Base-by-base conservation (phyloP, 73 alveolate genomes). In the Uronychia binucleata region DNA sequence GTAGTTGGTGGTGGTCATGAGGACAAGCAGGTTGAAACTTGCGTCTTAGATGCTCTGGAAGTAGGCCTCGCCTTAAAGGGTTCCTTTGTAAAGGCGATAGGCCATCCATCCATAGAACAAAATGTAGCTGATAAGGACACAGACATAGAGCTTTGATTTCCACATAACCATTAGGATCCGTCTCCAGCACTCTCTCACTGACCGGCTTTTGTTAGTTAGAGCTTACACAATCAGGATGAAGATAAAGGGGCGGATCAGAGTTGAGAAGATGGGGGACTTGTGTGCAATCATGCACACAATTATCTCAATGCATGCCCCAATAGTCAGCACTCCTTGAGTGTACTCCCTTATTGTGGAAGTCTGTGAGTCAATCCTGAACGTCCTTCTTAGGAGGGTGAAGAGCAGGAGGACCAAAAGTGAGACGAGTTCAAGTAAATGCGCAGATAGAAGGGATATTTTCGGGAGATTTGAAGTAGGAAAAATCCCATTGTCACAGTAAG, bases 1-100 rank as follows among this genome's bases (percentile, higher is more conserved):
- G 78, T 31, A 80, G 79, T 90, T 90, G 1, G 96, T 78, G 5
- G 96, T 90, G 19, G 96, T 86, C 19, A 90, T 30, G 30, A 90
- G 58, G 13, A 90, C 93, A 1, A 81, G 76, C 76, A 90, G 46
- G 35, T 86, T 90, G 31, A 33, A 85, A 31, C 58, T 26, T n/a
- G 91, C 75, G 1, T 86, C 93, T 13, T 34, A 34, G 75, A 85
- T 75, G 19, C 88, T 35, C 32, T 67, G 30, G 57, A 90, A 86
- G 35, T 90, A 90, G 46, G 46, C 46, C 5, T 31, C 81, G 5
- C 91, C 94, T 59, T 88, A 86, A 0, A 77, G 77, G 14, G 91
- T 77, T 8, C 91, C 94, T 83, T 31, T 31, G 74, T 58, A 88
- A 26, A 88, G 26, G 1, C 90, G 28, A 31, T 34, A 31, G 0